Evolutionary conservation across 1,284 basidiomycete species (phyloP).

Genomic region (Microbotryomycetes sp.): DNA sequence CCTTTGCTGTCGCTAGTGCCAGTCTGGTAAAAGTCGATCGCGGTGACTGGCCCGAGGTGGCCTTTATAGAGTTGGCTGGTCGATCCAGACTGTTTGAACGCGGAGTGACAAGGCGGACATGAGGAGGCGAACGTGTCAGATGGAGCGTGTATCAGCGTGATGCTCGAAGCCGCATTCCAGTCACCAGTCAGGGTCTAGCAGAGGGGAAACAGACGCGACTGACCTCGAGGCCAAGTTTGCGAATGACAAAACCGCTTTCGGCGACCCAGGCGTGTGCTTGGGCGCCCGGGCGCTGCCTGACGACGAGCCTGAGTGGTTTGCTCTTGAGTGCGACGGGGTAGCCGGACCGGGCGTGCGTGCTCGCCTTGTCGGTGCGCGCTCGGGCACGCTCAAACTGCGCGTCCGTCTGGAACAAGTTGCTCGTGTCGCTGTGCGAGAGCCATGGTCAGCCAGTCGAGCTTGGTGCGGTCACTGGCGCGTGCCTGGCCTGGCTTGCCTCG

Average conservation of each 20-base stretch:
- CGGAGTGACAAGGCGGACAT: too few species aligned
- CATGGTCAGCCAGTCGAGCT: too few species aligned
- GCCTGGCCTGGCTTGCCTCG: background rate
- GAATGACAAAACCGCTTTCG: conserved; percentile 67
- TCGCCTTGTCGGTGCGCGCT: conserved; percentile 5
- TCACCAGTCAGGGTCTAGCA: too few species aligned
- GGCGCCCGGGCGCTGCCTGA: conserved; percentile 40
- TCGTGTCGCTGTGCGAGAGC: conserved; percentile 39
- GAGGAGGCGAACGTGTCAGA: too few species aligned
- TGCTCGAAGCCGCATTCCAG: background rate
- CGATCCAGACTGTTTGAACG: conserved; percentile 73
- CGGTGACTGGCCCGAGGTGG: conserved; percentile 79
- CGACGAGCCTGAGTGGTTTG: conserved; percentile 62
- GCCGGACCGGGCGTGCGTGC: conserved; percentile 49
- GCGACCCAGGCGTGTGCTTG: conserved; percentile 63
- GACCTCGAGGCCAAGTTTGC: conserved; percentile 68
- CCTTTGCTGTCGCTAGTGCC: conserved; percentile 37
- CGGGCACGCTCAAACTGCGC: conserved; percentile 52
- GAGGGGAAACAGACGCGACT: too few species aligned
- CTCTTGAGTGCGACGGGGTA: conserved; percentile 65
- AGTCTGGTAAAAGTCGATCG: conserved; percentile 54
- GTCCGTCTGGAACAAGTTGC: conserved; percentile 59
- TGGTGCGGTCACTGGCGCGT: too few species aligned
- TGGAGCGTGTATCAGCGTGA: background rate
- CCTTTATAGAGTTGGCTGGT: conserved; percentile 64